phyloP scores from a whole-genome alignment of 345 rosid genomes.

The Salix exigua region DNA sequence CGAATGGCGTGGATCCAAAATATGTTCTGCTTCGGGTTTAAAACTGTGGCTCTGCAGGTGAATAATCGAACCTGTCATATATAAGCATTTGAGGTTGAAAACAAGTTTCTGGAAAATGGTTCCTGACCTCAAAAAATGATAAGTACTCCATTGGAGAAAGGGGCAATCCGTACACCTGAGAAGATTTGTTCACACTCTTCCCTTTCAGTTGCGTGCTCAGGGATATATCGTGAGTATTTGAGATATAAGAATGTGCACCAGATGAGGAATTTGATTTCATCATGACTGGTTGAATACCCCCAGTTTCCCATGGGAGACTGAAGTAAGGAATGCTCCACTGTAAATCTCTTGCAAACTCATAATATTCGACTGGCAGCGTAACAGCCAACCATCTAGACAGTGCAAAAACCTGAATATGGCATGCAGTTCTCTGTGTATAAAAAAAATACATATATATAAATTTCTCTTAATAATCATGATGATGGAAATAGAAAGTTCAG shows the following conservation, averaged over 20 bases:
- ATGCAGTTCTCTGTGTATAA: constrained; percentile 62
- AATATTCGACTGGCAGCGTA: constrained; percentile 64
- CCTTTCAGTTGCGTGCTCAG: constrained; percentile 20
- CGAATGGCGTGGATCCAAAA: constrained; percentile 41
- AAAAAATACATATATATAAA: constrained; percentile 7
- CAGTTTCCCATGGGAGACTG: constrained; percentile 84
- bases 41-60: constrained; percentile 55
- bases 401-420: constrained; percentile 90
- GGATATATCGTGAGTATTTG: constrained; percentile 22
- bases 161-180: constrained; percentile 59
- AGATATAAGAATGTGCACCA: constrained; percentile 44
- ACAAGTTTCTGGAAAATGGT: background rate
- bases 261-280: constrained; percentile 45
- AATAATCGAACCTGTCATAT: background rate
- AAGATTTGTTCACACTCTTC: constrained; percentile 31
- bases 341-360: constrained; percentile 61
- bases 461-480: background rate
- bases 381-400: constrained; percentile 78
- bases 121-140: constrained; percentile 66
- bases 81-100: background rate
- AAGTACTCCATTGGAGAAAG: constrained; percentile 70
- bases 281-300: constrained; percentile 49
- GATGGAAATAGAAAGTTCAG: background rate
- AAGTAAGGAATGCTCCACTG: constrained; percentile 92
- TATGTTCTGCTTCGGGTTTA: constrained; percentile 68